Conservation (phyloP, 164 flowering plant species). For the Houttuynia cordata region DNA sequence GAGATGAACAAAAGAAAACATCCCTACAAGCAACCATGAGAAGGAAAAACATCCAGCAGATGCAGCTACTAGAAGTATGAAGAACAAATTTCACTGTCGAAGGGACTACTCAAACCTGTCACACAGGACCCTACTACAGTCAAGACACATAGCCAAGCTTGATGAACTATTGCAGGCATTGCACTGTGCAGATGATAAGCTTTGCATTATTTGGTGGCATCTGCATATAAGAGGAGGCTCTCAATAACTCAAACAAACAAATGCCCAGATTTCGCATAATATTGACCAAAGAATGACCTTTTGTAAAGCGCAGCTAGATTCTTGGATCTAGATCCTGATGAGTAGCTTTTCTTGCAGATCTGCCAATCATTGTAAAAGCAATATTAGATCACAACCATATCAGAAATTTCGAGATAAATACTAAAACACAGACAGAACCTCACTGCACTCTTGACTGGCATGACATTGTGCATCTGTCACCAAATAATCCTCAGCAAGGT, state of each 20-base stretch:
- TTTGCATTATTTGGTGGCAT: slow-evolving; percentile 57
- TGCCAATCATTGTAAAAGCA: slow-evolving; percentile 8
- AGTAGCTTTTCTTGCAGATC: slow-evolving; percentile 23
- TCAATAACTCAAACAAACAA: not conserved
- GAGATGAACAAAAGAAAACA: not conserved
- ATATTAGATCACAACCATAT: not conserved
- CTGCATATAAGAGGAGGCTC: slow-evolving; percentile 24
- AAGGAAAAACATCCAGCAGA: not conserved
- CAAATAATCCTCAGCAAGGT: slow-evolving; percentile 84
- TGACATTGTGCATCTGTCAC: slow-evolving; percentile 13
- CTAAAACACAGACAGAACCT: slow-evolving; percentile 12
- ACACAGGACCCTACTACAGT: slow-evolving; percentile 49
- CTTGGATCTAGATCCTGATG: slow-evolving; percentile 25
- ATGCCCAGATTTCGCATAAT: slow-evolving; percentile 1
- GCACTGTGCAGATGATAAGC: slow-evolving; percentile 35
- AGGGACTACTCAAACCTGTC: slow-evolving; percentile 40
- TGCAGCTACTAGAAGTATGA: not conserved
- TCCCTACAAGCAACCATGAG: not conserved
- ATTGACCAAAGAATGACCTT: slow-evolving; percentile 29
- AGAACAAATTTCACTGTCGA: not conserved
- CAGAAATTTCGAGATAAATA: too few relatives aligned
- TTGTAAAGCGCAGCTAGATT: slow-evolving; percentile 57
- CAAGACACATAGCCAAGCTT: slow-evolving; percentile 64
- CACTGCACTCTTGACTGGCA: slow-evolving; percentile 11
- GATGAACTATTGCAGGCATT: slow-evolving; percentile 42